Evolutionary conservation across 2,329 filamentous ascomycete species (phyloP).

Genomic region (Mycosphaerella arachidis): DNA sequence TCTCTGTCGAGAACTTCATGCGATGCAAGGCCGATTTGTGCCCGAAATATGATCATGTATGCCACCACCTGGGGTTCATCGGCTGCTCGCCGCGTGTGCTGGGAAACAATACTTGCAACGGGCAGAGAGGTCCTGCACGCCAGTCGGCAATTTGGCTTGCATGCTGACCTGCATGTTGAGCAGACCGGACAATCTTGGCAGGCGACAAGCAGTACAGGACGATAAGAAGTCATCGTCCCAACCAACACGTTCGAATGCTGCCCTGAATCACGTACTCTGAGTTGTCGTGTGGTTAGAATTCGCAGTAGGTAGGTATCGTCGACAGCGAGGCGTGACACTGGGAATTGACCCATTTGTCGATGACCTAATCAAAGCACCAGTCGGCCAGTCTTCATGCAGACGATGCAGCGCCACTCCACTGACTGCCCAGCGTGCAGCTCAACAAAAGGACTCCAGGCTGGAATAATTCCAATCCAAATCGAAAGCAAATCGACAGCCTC

Average conservation of each 20-base stretch:
- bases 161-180: background rate
- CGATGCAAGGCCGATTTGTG: background rate
- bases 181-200: background rate
- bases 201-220: too few species aligned
- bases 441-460: background rate
- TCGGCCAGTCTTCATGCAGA: background rate
- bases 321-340: background rate
- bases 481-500: too few species aligned
- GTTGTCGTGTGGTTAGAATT: too few species aligned
- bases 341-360: background rate
- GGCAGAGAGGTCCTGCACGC: too few species aligned
- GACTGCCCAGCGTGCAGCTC: background rate
- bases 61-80: too few species aligned
- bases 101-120: background rate
- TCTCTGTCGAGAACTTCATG: background rate
- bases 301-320: too few species aligned
- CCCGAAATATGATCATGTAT: background rate
- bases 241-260: too few species aligned
- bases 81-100: background rate
- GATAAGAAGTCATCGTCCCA: background rate
- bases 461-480: too few species aligned
- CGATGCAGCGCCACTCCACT: background rate
- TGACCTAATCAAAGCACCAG: background rate
- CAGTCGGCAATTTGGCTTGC: background rate
- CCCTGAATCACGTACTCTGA: too few species aligned